These are phyloP conservation scores for Cladosporium sp. DNA, from an alignment of 2,329 filamentous ascomycete genomes.

Conservation along the genomic window DNA sequence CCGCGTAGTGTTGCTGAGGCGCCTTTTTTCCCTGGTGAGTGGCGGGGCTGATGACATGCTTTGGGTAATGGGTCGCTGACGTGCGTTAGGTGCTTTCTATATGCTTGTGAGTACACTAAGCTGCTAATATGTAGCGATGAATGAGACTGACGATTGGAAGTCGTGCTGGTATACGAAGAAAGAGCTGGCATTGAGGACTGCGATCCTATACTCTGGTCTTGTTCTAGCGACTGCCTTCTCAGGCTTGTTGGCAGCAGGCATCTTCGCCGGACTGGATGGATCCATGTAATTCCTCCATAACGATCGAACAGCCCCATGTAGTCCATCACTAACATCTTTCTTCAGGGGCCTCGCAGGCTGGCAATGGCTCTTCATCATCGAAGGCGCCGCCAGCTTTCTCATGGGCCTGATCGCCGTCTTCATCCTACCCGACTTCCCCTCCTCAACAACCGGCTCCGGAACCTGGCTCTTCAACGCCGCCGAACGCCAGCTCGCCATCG, in stretches of 20 bases:
- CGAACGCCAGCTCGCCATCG: constrained; percentile 25
- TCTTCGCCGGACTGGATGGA: constrained; percentile 48
- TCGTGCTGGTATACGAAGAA: constrained; percentile 34
- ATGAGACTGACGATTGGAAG: neutral
- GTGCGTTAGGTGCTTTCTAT: constrained; percentile 7
- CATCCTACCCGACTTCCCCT: constrained; percentile 61
- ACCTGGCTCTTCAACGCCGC: constrained; percentile 39
- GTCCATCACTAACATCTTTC: too few relatives aligned
- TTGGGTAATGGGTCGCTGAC: too few relatives aligned
- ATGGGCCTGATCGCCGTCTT: constrained; percentile 54
- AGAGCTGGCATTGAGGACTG: neutral
- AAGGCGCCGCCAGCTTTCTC: constrained; percentile 43
- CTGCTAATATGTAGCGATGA: too few relatives aligned
- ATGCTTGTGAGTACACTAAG: constrained; percentile 21
- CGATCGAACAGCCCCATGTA: too few relatives aligned
- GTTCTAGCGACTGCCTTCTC: constrained; percentile 4
- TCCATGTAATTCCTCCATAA: too few relatives aligned
- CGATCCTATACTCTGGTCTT: neutral
- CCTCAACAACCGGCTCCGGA: constrained; percentile 11
- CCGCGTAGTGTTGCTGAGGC: constrained; percentile 14
- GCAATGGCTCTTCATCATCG: constrained; percentile 9
- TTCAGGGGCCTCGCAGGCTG: constrained; percentile 16
- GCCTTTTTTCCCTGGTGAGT: neutral
- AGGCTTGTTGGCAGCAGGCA: constrained; percentile 3
- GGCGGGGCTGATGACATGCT: too few relatives aligned